phyloP scores from a whole-genome alignment of 2,329 filamentous ascomycete genomes.

The Dryadomyces quercus-mongolicae region DNA sequence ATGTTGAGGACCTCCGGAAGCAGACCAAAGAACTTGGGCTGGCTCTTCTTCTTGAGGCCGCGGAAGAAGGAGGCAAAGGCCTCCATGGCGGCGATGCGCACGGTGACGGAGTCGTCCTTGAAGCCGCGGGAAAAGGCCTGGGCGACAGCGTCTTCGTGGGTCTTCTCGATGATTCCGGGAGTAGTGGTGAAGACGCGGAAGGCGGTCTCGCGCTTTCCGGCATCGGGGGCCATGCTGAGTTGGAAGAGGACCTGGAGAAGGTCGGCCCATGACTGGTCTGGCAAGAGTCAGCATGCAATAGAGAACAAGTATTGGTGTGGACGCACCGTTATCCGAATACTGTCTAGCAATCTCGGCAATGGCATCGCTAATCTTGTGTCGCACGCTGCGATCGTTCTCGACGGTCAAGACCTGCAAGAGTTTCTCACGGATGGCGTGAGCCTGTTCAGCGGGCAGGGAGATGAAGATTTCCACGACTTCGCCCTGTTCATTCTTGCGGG shows the following conservation, averaged over 20 bases:
- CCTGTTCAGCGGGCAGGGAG: slow-evolving; percentile 61
- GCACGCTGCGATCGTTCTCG: slow-evolving; percentile 62
- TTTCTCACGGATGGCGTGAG: slow-evolving; percentile 69
- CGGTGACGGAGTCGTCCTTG: slow-evolving; percentile 71
- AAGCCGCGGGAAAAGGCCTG: slow-evolving; percentile 86
- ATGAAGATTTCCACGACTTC: slow-evolving; percentile 77
- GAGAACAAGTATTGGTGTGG: no score
- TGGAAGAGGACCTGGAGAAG: slow-evolving; percentile 77
- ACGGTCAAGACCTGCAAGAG: slow-evolving; percentile 63
- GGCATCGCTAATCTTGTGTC: slow-evolving; percentile 96
- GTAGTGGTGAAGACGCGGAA: slow-evolving; percentile 94
- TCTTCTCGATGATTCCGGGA: slow-evolving; percentile 88
- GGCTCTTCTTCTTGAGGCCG: slow-evolving; percentile 74
- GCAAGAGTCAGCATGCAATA: not conserved
- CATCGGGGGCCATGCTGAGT: slow-evolving; percentile 74
- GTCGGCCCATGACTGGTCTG: slow-evolving; percentile 81
- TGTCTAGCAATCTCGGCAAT: slow-evolving; percentile 91
- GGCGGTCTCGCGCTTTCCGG: slow-evolving; percentile 78
- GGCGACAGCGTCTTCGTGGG: slow-evolving; percentile 84
- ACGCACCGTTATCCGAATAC: slow-evolving; percentile 81
- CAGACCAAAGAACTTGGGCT: slow-evolving; percentile 76
- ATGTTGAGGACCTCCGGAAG: slow-evolving; percentile 91
- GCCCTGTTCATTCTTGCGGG: slow-evolving; percentile 60
- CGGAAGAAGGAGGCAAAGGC: slow-evolving; percentile 95
- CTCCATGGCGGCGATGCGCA: slow-evolving; percentile 86